Base-by-base conservation (phyloP, 768 basidiomycete genomes). In the Podaxis rugospora region DNA sequence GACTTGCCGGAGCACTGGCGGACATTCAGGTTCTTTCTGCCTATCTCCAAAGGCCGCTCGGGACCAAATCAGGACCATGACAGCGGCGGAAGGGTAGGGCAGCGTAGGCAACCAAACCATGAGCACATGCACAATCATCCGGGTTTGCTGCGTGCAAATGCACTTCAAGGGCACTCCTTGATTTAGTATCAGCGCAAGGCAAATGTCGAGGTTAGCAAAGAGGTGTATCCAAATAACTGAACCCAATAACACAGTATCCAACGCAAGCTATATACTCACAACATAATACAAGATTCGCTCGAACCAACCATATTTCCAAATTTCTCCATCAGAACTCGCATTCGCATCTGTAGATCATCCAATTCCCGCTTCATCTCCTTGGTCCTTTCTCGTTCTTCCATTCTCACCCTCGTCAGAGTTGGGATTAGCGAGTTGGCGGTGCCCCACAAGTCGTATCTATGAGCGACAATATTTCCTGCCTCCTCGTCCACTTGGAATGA, bases 341-440 rank as follows among this genome's bases (percentile, higher is more conserved):
- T 51, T 7, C 50, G 57, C 21, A 40, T 39, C 27, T 51, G 44
- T 16, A 59, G 25, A 5, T 51, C 50, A 13, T 51, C 46, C 51
- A 59, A 42, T 16, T 59, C 57, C 25, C 49, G 37, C 14, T 47
- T 51, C 50, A 59, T 39, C 50, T 51, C 57, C 25, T 59, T 47
- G 13, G 51, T 13, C 27, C 59, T 54, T 37, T 53, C 49, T 54
- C 42, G 27, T n/a, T 60, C 59, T 21, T 60, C 59, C 51, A 21
- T 25, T 37, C 59, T 52, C 42, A 60, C 59, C 25, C n/a, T 37
- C 27, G 36, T 28, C 42, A 60, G n/a, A 11, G 36, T 47, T 6
- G 59, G 59, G 4, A 60, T 25, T 14, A 60, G 16, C 5, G 25
- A 5, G 18, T 54, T 46, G 14, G 49, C 42, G 16, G 25, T 32